Conservation (phyloP, 169 alveolate species). For the Eimeria maxima region DNA sequence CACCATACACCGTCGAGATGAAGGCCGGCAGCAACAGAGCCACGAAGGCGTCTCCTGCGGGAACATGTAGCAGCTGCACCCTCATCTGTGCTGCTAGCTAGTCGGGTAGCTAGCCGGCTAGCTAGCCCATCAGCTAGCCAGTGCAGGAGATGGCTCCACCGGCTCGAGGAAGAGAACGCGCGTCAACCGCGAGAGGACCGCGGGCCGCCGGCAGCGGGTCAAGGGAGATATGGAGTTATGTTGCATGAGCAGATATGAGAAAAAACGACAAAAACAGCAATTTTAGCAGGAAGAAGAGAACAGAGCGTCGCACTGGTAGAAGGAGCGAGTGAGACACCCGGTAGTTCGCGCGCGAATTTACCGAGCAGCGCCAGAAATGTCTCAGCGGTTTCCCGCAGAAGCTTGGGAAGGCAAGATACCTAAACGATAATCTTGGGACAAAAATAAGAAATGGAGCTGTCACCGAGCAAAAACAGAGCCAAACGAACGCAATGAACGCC, state of each 20-base stretch:
- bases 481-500: neutral
- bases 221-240: neutral
- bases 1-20: constrained; percentile 55
- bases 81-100: constrained; percentile 48
- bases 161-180: neutral
- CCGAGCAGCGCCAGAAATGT: constrained; percentile 22
- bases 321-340: constrained; percentile 4
- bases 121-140: constrained; percentile 44
- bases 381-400: neutral
- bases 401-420: no score
- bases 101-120: constrained; percentile 4
- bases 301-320: neutral
- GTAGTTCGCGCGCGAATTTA: constrained; percentile 21
- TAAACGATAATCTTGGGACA: neutral
- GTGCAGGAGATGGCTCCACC: neutral
- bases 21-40: constrained; percentile 70
- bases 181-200: neutral
- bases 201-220: neutral
- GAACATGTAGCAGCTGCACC: constrained; percentile 68
- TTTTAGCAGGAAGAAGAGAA: neutral
- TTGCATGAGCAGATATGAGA: neutral
- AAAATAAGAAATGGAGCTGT: neutral
- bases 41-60: constrained; percentile 61
- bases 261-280: neutral
- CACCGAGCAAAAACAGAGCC: neutral